phyloP scores from a whole-genome alignment of 1,139 yeast species.

The Lodderomyces orthopsilosis region DNA sequence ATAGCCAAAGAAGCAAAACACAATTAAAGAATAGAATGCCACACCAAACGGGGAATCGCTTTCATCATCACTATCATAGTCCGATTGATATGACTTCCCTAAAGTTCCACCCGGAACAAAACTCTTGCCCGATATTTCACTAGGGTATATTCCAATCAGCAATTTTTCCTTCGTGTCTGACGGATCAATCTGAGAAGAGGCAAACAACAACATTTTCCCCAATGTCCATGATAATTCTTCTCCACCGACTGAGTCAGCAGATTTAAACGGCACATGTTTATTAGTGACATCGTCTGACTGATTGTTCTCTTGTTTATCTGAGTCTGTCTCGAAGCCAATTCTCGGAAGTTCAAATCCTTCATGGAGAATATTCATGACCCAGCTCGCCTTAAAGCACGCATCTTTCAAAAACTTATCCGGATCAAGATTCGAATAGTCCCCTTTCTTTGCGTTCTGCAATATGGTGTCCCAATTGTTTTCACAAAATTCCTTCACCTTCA shows the following conservation, averaged over 20 bases:
- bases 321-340: constrained; percentile 47
- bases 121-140: constrained; percentile 41
- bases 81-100: constrained; percentile 12
- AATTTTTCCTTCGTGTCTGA: constrained; percentile 12
- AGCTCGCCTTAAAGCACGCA: constrained; percentile 79
- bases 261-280: constrained; percentile 55
- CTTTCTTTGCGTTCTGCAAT: constrained; percentile 46
- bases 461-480: constrained; percentile 61
- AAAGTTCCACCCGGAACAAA: constrained; percentile 38
- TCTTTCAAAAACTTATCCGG: constrained; percentile 50
- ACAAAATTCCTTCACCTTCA: constrained; percentile 61
- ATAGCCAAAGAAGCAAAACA: constrained; percentile 19
- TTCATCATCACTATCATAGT: constrained; percentile 25
- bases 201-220: constrained; percentile 59
- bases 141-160: constrained; percentile 54
- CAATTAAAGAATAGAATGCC: constrained; percentile 16
- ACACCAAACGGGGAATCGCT: constrained; percentile 9
- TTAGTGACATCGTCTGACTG: constrained; percentile 24
- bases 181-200: constrained; percentile 49
- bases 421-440: constrained; percentile 48
- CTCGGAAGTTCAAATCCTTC: constrained; percentile 79
- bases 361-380: constrained; percentile 75
- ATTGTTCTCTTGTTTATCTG: constrained; percentile 15
- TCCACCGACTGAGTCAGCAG: constrained; percentile 58
- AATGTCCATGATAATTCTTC: constrained; percentile 67